Percentiles rank a stretch among this genome's conserved stretches.
These are phyloP conservation scores for Aspergillus funiculosus DNA, from an alignment of 495 filamentous ascomycete species.

Conservation along the genomic window DNA sequence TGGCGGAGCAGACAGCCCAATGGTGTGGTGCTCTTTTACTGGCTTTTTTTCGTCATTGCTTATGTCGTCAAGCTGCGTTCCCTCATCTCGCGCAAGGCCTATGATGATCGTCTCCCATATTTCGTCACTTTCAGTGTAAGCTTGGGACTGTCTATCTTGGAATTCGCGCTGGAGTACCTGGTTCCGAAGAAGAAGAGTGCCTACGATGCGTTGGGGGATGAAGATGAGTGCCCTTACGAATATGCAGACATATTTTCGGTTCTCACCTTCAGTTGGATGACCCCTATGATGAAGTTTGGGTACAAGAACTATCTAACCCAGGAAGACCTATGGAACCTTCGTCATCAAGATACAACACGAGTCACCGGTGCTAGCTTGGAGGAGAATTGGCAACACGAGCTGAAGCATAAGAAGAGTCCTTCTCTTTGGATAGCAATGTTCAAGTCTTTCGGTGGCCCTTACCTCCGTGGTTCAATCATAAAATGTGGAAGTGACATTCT, in stretches of 20 bases:
- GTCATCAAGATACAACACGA: slow-evolving; percentile 71
- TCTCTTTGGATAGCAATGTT: slow-evolving; percentile 92
- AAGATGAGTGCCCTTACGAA: slow-evolving; percentile 89
- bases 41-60: slow-evolving; percentile 80
- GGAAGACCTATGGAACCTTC: slow-evolving; percentile 93
- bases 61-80: slow-evolving; percentile 84
- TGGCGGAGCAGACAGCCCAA: slow-evolving; percentile 82
- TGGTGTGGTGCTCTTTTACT: slow-evolving; percentile 92
- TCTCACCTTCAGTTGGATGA: slow-evolving; percentile 98
- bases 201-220: slow-evolving; percentile 80
- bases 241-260: slow-evolving; percentile 92
- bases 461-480: slow-evolving; percentile 70
- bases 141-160: slow-evolving; percentile 62
- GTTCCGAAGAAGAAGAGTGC: slow-evolving; percentile 79
- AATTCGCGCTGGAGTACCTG: slow-evolving; percentile 84
- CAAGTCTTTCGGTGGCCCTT: slow-evolving; percentile 77
- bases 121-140: slow-evolving; percentile 74
- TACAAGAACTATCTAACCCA: slow-evolving; percentile 90
- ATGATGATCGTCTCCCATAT: slow-evolving; percentile 59
- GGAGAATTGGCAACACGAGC: slow-evolving; percentile 70
- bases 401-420: slow-evolving; percentile 67
- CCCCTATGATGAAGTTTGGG: slow-evolving; percentile 91
- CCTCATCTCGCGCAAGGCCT: slow-evolving; percentile 68
- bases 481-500: slow-evolving; percentile 80
- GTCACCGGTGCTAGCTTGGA: slow-evolving; percentile 60